Percentiles rank a stretch among this genome's conserved stretches.
phyloP scores from a whole-genome alignment of 169 alveolate species.

The Neospora caninum region DNA sequence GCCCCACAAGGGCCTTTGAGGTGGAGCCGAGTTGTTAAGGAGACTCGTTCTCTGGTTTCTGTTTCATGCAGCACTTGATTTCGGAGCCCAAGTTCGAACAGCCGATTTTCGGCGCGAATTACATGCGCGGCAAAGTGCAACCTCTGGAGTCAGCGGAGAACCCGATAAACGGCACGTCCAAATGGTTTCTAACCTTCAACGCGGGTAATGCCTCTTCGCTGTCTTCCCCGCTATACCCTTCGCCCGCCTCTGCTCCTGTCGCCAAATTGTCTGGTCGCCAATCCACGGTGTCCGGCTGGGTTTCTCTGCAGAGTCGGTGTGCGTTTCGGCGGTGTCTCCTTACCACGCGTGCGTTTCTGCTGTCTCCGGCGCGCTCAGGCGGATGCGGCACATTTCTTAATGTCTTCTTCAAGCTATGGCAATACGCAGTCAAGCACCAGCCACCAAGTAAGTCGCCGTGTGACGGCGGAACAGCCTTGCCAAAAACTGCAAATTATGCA shows the following conservation, averaged over 20 bases:
- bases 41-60: background rate
- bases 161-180: constrained; percentile 29
- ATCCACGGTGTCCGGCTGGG: too few relatives aligned
- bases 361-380: background rate
- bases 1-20: too few relatives aligned
- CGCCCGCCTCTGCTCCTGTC: too few relatives aligned
- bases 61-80: constrained; percentile 5
- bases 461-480: too few relatives aligned
- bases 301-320: too few relatives aligned
- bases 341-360: background rate
- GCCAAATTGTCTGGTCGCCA: too few relatives aligned
- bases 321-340: too few relatives aligned
- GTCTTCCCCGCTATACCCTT: too few relatives aligned
- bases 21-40: too few relatives aligned
- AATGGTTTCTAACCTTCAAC: constrained; percentile 48
- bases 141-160: constrained; percentile 27
- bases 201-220: background rate
- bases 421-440: constrained; percentile 21
- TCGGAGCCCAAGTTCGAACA: constrained; percentile 44
- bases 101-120: constrained; percentile 65
- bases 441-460: constrained; percentile 46
- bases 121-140: constrained; percentile 49
- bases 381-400: constrained; percentile 64
- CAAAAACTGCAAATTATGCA: too few relatives aligned
- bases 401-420: constrained; percentile 46